Evolutionary conservation across 208 protist genomes (phyloP), one percentile per base, ranked within the genome.

Genomic region (Herpetomonas samuelpessoai): DNA sequence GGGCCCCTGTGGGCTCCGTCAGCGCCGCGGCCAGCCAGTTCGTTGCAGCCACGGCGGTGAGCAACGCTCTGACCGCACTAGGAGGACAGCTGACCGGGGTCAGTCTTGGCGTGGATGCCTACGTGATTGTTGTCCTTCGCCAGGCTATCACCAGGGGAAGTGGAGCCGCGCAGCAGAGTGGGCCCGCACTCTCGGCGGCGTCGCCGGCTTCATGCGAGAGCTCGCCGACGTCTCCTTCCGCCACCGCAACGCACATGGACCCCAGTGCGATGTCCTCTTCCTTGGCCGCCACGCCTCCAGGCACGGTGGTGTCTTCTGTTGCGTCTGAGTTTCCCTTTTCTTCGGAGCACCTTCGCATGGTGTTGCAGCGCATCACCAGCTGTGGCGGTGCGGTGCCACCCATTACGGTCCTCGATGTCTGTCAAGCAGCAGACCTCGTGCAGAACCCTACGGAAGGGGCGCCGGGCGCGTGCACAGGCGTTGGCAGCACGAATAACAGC

Each of bases 351-450:
- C 28, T 57, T 6, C 24, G n/a, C 28, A n/a, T 12, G 6, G 9
- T 57, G 51, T 57, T 28, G 9, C 26, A 57, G 7, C 51, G 9
- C 51, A 39, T 57, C 14, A n/a, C n/a, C 12, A 25, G 12, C n/a
- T 57, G 51, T 25, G 51, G 51, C 22, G 51, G 51, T 25, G 18
- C 12, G 6, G 51, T 57, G 24, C 51, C 51, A 6, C 51, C 51
- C 12, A 30, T 57, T 30, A 25, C 28, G 7, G 35, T 57, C 51
- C n/a, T 38, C 7, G 51, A 57, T 57, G 51, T 57, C 7, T 26
- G 22, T n/a, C 46, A 51, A 51, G 46, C 18, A 7, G 7, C 46
- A 7, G 19, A 51, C 24, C 19, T 19, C 18, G 7, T n/a, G 19
- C 7, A 51, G 22, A 22, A 19, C 18, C 18, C 12, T 45, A n/a